phyloP scores from a whole-genome alignment of 257 asterid species.

The Solanum pinnatisectum region DNA sequence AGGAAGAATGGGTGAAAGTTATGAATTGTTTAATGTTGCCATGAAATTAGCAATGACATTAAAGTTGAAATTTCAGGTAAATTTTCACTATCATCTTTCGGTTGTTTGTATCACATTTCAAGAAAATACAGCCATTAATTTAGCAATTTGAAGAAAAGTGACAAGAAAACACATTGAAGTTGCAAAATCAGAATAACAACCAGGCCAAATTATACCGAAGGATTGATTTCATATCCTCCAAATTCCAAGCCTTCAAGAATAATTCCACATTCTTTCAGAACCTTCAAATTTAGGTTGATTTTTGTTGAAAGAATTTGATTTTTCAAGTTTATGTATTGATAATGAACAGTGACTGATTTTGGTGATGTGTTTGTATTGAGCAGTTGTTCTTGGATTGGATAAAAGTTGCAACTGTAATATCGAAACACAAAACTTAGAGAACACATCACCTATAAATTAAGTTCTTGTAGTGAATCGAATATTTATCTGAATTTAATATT shows the following conservation, averaged over 20 bases:
- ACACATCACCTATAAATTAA: neutral
- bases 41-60: neutral
- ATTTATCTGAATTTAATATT: neutral
- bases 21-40: neutral
- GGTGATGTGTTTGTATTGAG: neutral
- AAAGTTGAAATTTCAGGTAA: too few relatives aligned
- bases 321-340: too few relatives aligned
- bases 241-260: neutral
- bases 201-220: slow-evolving; percentile 34
- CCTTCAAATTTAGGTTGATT: slow-evolving; percentile 16
- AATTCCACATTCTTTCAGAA: slow-evolving; percentile 36
- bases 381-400: neutral
- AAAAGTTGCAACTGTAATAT: neutral
- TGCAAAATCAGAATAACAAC: slow-evolving; percentile 36
- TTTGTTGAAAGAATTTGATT: too few relatives aligned
- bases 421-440: neutral
- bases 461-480: neutral
- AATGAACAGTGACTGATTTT: neutral
- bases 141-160: neutral
- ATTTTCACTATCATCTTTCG: neutral
- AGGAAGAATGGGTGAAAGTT: neutral
- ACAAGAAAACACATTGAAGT: slow-evolving; percentile 41
- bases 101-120: neutral
- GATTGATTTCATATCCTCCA: slow-evolving; percentile 64
- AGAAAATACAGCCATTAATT: too few relatives aligned